A percentile compares a stretch with the other conserved stretches of the same genome.
phyloP scores from a whole-genome alignment of 768 basidiomycete genomes.

The Trametes maxima region DNA sequence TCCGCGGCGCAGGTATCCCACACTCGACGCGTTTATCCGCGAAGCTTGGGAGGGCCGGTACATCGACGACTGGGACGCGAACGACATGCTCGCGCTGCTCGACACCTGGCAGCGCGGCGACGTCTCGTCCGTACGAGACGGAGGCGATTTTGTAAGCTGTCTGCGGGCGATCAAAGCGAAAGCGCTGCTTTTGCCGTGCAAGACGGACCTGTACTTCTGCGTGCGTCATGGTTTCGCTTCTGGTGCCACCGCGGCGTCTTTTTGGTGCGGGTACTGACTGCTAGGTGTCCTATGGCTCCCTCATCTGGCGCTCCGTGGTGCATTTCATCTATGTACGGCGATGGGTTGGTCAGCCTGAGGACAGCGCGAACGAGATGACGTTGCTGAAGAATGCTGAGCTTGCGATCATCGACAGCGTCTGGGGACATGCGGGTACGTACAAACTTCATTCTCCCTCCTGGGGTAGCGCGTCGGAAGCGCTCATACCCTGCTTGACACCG shows the following conservation, averaged over 20 bases:
- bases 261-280: background rate
- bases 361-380: constrained; percentile 47
- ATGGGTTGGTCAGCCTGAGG: constrained; percentile 44
- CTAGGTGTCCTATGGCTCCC: background rate
- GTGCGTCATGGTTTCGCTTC: constrained; percentile 28
- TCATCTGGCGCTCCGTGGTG: background rate
- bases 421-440: constrained; percentile 52
- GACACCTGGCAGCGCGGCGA: constrained; percentile 55
- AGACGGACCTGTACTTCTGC: constrained; percentile 60
- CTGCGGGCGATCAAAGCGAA: constrained; percentile 48
- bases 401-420: constrained; percentile 52
- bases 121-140: constrained; percentile 46
- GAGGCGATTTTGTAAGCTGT: constrained; percentile 44
- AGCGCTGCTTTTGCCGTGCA: constrained; percentile 57
- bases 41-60: constrained; percentile 53
- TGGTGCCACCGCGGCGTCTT: background rate
- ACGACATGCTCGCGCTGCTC: constrained; percentile 51
- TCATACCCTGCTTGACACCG: background rate
- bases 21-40: constrained; percentile 49
- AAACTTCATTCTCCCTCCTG: background rate
- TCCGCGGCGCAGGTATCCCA: constrained; percentile 41
- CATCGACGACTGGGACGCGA: constrained; percentile 52
- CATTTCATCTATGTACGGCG: background rate
- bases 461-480: background rate
- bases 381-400: constrained; percentile 44